Conservation (phyloP, 768 basidiomycete species). For the Russula compacta region DNA sequence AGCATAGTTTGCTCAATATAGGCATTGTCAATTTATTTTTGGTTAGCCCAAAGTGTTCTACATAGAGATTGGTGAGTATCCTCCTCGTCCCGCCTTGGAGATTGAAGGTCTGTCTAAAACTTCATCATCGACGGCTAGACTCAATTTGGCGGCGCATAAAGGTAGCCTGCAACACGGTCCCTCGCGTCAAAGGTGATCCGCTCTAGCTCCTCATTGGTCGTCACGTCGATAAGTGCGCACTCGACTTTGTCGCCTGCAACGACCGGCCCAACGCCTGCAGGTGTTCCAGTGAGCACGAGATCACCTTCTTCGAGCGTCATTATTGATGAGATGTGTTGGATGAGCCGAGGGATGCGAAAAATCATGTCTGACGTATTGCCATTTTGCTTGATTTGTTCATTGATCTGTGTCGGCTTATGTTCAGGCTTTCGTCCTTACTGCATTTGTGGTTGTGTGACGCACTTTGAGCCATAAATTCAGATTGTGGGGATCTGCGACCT, state of each 20-base stretch:
- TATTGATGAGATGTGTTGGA: conserved; percentile 88
- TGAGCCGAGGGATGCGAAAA: conserved; percentile 78
- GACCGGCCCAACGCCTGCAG: conserved; percentile 80
- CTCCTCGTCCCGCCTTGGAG: background rate
- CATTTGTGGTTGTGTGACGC: background rate
- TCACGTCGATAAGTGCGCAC: conserved; percentile 53
- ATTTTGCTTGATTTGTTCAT: conserved; percentile 74
- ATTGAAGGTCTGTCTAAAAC: background rate
- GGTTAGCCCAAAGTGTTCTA: background rate
- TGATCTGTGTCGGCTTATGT: conserved; percentile 45
- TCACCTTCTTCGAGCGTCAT: conserved; percentile 98
- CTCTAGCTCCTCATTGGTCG: conserved; percentile 46
- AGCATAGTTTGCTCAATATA: background rate
- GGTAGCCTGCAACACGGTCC: conserved; percentile 62
- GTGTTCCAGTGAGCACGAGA: conserved; percentile 86
- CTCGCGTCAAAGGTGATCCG: conserved; percentile 57
- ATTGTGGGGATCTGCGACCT: conserved; percentile 62
- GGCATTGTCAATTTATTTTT: conserved; percentile 38
- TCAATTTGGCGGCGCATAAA: conserved; percentile 29
- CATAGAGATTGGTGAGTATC: background rate
- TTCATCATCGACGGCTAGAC: background rate
- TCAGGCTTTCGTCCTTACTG: background rate
- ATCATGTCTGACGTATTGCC: conserved; percentile 88
- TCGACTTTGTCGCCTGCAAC: conserved; percentile 67
- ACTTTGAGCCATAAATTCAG: conserved; percentile 73